Percentiles rank a stretch among this genome's conserved stretches.
These are phyloP conservation scores for Viola odorata DNA, from an alignment of 345 rosid genomes.

Conservation along the genomic window DNA sequence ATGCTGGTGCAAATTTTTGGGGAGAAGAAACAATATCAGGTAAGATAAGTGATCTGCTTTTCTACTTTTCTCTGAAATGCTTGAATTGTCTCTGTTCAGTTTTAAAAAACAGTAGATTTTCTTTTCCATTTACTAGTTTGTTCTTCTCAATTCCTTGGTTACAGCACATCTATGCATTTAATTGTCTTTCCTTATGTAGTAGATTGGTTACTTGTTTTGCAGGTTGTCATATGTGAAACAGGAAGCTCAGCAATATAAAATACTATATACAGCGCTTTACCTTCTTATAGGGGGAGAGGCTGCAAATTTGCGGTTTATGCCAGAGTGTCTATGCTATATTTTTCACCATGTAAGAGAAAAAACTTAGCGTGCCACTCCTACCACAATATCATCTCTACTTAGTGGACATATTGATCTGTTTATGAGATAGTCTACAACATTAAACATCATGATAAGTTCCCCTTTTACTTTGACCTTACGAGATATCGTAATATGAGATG, in stretches of 20 bases:
- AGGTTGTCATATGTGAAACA: constrained; percentile 73
- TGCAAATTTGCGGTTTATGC: constrained; percentile 88
- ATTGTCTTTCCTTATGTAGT: neutral
- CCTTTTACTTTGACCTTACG: too few species aligned
- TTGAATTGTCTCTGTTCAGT: too few species aligned
- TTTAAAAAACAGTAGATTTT: neutral
- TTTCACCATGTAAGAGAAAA: constrained; percentile 83
- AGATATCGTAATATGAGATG: neutral
- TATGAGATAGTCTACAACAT: too few species aligned
- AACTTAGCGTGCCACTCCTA: neutral
- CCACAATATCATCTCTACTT: too few species aligned
- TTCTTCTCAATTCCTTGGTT: neutral
- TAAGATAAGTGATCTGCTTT: constrained; percentile 22
- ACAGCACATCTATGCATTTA: constrained; percentile 1
- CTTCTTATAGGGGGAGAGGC: constrained; percentile 99
- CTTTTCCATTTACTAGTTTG: neutral
- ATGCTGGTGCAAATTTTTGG: constrained; percentile 81
- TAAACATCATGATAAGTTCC: too few species aligned
- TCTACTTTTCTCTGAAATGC: neutral
- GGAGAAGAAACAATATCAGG: constrained; percentile 74
- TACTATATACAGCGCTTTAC: constrained; percentile 79
- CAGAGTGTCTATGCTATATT: constrained; percentile 87
- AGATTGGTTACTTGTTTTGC: constrained; percentile 16
- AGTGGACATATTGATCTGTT: too few species aligned
- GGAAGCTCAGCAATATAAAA: constrained; percentile 81